Evolutionary conservation across 805 yeast species (phyloP), one percentile per base, ranked within the genome.

Genomic region (Myxozyma nipponensis): DNA sequence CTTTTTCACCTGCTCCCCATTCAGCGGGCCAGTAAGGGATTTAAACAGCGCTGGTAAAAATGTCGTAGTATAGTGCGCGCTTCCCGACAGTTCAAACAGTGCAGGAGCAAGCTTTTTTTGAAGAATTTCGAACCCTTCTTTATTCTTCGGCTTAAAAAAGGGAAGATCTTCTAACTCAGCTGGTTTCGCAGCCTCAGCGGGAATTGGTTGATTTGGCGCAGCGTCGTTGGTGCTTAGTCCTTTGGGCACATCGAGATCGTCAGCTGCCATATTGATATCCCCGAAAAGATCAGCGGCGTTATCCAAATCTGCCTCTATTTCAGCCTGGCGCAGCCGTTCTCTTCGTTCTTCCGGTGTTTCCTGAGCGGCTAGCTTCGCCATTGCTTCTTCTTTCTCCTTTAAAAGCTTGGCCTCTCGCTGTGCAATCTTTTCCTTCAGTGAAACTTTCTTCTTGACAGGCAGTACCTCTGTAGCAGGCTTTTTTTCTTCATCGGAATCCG

Each of bases 251-350:
- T 52, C 47, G 15, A 46, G 19, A 22, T 80, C 78, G 47, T 77
- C 76, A 46, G 38, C 78, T 78, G 59, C 74, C 73, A 66, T 58
- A 46, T 65, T 68, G 19, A 66, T 65, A 15, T 87, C 88, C 28
- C 89, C 95, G 66, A 91, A 88, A 61, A 91, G 74, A 62, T 86
- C 95, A 6, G 95, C 91, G 26, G 98, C 98, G 66, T 86, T 87
- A 69, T 86, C 87, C 68, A 91, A 74, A 71, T 91, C 98, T 24
- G 95, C 78, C 42, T 80, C 83, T 52, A 87, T 63, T 70, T 91
- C 95, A 19, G 93, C 95, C 66, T 84, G 52, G 64, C 76, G 83
- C 69, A 86, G 74, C 68, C 89, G 69, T 64, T 84, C 89, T 60
- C 74, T 87, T 77, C n/a, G 91, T 35, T 56, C 46, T 82, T 56